Percentiles rank a stretch among this genome's conserved stretches.
These are phyloP conservation scores for Candida pseudoglaebosa DNA, from an alignment of 805 yeast species.

Conservation along the genomic window DNA sequence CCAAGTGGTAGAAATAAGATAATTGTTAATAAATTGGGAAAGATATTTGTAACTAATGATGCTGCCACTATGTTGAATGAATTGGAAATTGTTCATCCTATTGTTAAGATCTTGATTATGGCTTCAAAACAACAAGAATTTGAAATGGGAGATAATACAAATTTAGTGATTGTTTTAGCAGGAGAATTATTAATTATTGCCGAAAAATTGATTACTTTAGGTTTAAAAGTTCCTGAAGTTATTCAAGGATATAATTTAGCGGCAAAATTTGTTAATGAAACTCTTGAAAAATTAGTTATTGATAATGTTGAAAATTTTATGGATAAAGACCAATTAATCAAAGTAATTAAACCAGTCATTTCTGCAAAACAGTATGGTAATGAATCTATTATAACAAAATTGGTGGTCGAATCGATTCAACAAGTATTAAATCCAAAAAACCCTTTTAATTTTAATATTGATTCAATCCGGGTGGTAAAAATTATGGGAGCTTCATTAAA, in stretches of 20 bases:
- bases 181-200: conserved; percentile 88
- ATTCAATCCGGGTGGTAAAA: conserved; percentile 91
- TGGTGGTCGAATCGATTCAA: conserved; percentile 83
- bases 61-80: conserved; percentile 97
- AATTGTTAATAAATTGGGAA: conserved; percentile 83
- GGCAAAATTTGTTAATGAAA: conserved; percentile 64
- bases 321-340: conserved; percentile 53
- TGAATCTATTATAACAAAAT: conserved; percentile 70
- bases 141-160: conserved; percentile 97
- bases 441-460: conserved; percentile 76
- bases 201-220: conserved; percentile 78
- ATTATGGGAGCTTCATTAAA: conserved; percentile 86
- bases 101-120: conserved; percentile 92
- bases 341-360: conserved; percentile 80
- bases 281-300: conserved; percentile 62
- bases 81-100: conserved; percentile 93
- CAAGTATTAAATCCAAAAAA: conserved; percentile 65
- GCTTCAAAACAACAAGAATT: conserved; percentile 95
- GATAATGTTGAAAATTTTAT: conserved; percentile 57
- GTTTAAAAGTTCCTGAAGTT: conserved; percentile 88
- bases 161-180: conserved; percentile 84
- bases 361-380: conserved; percentile 91
- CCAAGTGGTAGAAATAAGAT: conserved; percentile 97
- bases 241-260: conserved; percentile 91
- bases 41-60: conserved; percentile 87